These are phyloP conservation scores for Populus alba DNA, from an alignment of 345 rosid genomes.

Conservation along the genomic window DNA sequence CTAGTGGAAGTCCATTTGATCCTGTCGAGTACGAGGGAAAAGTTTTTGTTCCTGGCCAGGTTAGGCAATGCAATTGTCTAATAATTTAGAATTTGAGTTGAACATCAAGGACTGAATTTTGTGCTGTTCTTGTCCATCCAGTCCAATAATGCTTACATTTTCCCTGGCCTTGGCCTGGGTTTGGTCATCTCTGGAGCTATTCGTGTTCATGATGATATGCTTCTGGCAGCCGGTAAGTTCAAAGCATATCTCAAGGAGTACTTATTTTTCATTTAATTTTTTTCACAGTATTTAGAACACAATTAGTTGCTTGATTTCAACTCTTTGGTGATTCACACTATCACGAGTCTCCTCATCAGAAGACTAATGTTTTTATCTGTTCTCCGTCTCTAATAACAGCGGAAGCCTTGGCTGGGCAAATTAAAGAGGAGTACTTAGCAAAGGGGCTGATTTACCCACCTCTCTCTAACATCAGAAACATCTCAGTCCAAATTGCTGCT, in stretches of 20 bases:
- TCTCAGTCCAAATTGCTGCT: constrained; percentile 88
- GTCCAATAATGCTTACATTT: constrained; percentile 95
- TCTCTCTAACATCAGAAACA: constrained; percentile 74
- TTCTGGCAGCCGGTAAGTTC: constrained; percentile 91
- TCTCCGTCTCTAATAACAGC: constrained; percentile 40
- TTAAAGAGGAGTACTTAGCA: constrained; percentile 53
- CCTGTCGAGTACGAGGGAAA: constrained; percentile 68
- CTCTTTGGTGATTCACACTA: neutral
- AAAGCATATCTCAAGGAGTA: neutral
- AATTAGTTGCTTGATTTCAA: neutral
- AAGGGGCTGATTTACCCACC: constrained; percentile 91
- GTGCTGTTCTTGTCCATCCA: constrained; percentile 24
- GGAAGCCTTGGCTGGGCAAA: constrained; percentile 87
- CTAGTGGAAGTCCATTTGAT: constrained; percentile 95
- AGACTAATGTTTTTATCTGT: neutral
- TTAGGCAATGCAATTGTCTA: constrained; percentile 12
- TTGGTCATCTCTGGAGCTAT: constrained; percentile 87
- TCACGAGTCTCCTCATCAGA: too few species aligned
- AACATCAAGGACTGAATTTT: neutral
- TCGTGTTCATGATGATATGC: constrained; percentile 89
- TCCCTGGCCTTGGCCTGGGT: constrained; percentile 94
- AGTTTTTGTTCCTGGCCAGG: constrained; percentile 81
- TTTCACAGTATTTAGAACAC: too few species aligned
- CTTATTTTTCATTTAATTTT: neutral
- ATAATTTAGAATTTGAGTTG: constrained; percentile 4